Evolutionary conservation across 1,284 basidiomycete genomes (phyloP), one percentile per base, ranked within the genome.

Genomic region (Papiliotrema flavescens): DNA sequence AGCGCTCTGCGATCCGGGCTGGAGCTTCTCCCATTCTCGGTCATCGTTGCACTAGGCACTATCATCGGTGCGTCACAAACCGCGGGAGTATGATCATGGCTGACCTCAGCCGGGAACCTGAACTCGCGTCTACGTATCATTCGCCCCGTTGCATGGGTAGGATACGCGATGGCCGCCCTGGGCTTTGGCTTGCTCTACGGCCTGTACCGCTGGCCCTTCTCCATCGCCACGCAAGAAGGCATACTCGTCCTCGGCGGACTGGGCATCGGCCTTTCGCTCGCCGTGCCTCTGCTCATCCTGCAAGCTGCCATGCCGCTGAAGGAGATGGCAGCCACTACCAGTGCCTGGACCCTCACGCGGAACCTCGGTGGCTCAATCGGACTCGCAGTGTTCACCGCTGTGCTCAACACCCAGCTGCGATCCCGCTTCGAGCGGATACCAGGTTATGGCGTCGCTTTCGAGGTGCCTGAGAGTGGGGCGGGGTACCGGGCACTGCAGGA

Each of bases 231-330:
- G 3, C 67, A 70, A 53, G 64, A 65, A 46, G 70, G 66, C 9
- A 35, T 69, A 2, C 56, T 63, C 23, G 55, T 64, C 15, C 44
- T 64, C 2, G 54, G 57, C 15, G 61, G 56, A 0, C 44, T 60
- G 6, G 69, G 67, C 2, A 57, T 71, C 23, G 72, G 69, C 0
- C 37, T 64, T 15, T 56, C 61, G 5, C 56, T 73, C 15, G 45
- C 55, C 3, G 53, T 57, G 7, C 65, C 69, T 3, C 55, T 72
- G 53, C 40, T 73, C 4, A 51, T 67, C 20, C 53, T 73, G 6
- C 70, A 75, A 63, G 69, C 73, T 3, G 61, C 67, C 14, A 73
- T 75, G 71, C 74, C 74, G 3, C 45, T 67, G 11, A 68, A 65
- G 44, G 74, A 76, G 24, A 74, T 74, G 71, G 73, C 71, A 4